A percentile compares a stretch with the other conserved stretches of the same genome.
Evolutionary conservation across 371 early-diverging fungal species (phyloP).

Genomic region (Mortierella sp.): DNA sequence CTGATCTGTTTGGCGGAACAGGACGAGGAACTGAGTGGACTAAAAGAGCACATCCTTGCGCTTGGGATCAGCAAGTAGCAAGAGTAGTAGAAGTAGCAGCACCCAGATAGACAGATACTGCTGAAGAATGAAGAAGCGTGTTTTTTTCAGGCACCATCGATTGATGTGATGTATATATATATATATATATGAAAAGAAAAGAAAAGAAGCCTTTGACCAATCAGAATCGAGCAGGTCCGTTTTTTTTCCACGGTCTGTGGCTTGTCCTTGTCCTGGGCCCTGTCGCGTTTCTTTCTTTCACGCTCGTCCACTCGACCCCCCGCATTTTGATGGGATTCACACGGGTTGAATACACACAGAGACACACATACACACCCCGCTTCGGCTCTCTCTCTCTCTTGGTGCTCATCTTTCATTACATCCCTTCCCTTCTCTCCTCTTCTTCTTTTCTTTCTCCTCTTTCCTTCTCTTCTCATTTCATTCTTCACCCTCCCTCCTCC

Average conservation of each 20-base stretch:
- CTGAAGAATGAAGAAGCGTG: background rate
- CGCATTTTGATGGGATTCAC: background rate
- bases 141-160: background rate
- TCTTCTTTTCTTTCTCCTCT: background rate
- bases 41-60: conserved; percentile 34
- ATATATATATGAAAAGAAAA: too few relatives aligned
- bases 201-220: conserved; percentile 16
- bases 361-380: background rate
- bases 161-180: background rate
- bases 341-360: background rate
- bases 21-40: conserved; percentile 54
- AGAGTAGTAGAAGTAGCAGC: background rate
- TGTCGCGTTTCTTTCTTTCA: background rate
- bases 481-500: background rate
- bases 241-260: conserved; percentile 35
- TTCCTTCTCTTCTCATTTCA: background rate
- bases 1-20: conserved; percentile 84
- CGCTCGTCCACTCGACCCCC: too few relatives aligned
- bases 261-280: background rate
- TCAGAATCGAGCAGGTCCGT: conserved; percentile 18
- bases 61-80: conserved; percentile 21
- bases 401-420: background rate
- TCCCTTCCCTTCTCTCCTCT: background rate
- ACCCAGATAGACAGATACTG: background rate
- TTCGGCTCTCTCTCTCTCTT: conserved; percentile 10